Evolutionary conservation across 768 basidiomycete genomes (phyloP).

Genomic region (Amanita pseudoporphyria): DNA sequence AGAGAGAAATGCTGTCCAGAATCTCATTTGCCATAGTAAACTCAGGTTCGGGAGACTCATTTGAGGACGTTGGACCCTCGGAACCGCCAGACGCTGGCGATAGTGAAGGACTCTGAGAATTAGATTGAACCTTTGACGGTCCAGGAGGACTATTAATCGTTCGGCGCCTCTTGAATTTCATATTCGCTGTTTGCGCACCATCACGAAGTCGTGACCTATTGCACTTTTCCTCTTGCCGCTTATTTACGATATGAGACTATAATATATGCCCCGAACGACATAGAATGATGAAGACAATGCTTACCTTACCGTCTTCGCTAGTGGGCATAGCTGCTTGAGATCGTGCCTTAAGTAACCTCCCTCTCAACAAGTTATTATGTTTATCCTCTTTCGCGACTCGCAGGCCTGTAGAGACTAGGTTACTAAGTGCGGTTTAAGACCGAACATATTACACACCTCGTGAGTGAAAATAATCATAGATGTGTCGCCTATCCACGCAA

Average conservation of each 20-base stretch:
- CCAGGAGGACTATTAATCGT: background rate
- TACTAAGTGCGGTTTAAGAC: background rate
- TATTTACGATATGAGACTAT: background rate
- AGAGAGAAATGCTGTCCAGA: background rate
- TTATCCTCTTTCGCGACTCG: constrained; percentile 60
- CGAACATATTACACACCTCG: constrained; percentile 24
- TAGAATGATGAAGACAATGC: background rate
- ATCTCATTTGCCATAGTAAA: background rate
- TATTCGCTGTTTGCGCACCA: background rate
- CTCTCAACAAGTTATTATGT: constrained; percentile 41
- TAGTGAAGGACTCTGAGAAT: background rate
- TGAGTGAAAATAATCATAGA: constrained; percentile 76
- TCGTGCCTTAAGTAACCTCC: constrained; percentile 26
- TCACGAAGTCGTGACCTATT: background rate
- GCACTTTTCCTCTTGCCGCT: background rate
- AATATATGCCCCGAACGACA: background rate
- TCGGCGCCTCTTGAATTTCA: background rate
- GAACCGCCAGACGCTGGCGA: background rate
- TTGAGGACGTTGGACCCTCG: constrained; percentile 1
- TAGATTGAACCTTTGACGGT: background rate
- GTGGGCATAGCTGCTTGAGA: constrained; percentile 6
- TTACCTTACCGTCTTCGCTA: background rate
- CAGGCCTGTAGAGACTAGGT: constrained; percentile 24
- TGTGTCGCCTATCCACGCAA: constrained; percentile 60
- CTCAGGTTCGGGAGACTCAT: constrained; percentile 2